Evolutionary conservation across 2,329 filamentous ascomycete genomes (phyloP).

Genomic region (Phyllosticta citribraziliensis): DNA sequence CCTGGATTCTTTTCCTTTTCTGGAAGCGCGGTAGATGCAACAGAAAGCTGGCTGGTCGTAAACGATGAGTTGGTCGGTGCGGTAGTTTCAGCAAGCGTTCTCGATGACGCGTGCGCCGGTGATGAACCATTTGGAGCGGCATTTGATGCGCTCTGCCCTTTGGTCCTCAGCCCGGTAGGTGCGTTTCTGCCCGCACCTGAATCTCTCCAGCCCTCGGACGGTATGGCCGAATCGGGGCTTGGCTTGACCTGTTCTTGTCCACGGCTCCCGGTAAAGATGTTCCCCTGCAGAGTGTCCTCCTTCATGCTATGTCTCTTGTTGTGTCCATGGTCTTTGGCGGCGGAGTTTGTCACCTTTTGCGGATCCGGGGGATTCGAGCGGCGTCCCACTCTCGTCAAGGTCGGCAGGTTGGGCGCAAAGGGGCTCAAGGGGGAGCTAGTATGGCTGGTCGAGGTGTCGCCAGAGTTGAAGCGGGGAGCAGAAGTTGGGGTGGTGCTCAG

Average conservation of each 20-base stretch:
- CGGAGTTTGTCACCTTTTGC: background rate
- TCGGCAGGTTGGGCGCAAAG: slow-evolving; percentile 29
- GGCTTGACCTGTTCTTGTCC: slow-evolving; percentile 12
- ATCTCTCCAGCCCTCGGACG: background rate
- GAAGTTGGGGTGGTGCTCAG: slow-evolving; percentile 2
- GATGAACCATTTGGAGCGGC: slow-evolving; percentile 11
- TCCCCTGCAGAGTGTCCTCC: slow-evolving; percentile 6
- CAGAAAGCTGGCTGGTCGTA: slow-evolving; percentile 4
- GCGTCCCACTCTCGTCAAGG: slow-evolving; percentile 29
- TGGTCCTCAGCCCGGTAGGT: slow-evolving; percentile 23
- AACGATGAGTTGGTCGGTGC: slow-evolving; percentile 1
- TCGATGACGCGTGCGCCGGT: background rate
- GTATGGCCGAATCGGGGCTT: slow-evolving; percentile 4
- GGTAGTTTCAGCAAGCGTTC: slow-evolving; percentile 11
- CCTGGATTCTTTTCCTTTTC: slow-evolving; percentile 20
- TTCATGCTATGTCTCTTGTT: background rate
- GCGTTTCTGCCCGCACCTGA: slow-evolving; percentile 14
- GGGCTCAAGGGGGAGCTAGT: slow-evolving; percentile 28
- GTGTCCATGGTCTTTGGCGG: background rate
- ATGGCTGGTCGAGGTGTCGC: slow-evolving; percentile 19
- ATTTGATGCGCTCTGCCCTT: slow-evolving; percentile 19
- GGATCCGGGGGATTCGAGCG: slow-evolving; percentile 16
- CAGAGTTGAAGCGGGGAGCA: slow-evolving; percentile 12
- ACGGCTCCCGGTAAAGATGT: slow-evolving; percentile 8
- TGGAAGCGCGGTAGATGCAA: slow-evolving; percentile 17